These are phyloP conservation scores for Avicennia marina DNA, from an alignment of 257 asterid species.

Conservation along the genomic window DNA sequence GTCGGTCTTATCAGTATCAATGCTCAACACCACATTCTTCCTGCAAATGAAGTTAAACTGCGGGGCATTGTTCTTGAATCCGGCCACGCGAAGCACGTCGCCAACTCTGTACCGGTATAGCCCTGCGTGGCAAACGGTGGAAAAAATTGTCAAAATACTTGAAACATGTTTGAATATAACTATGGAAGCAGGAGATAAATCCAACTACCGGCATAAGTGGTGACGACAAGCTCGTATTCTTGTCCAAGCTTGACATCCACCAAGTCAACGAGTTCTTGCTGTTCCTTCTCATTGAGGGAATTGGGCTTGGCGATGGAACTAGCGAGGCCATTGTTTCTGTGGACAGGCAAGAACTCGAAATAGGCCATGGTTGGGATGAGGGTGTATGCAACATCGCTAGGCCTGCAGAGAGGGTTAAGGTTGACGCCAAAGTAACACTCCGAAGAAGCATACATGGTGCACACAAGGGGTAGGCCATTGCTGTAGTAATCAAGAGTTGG, in stretches of 20 bases:
- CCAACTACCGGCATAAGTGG: constrained; percentile 73
- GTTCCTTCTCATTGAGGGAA: too few relatives aligned
- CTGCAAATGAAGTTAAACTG: constrained; percentile 88
- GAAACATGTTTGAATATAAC: too few relatives aligned
- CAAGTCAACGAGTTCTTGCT: constrained; percentile 59
- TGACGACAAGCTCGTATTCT: constrained; percentile 94
- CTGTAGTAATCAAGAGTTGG: constrained; percentile 83
- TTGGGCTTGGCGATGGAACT: too few relatives aligned
- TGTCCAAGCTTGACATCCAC: constrained; percentile 72
- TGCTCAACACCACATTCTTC: constrained; percentile 78
- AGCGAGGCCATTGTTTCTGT: constrained; percentile 41
- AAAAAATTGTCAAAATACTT: not conserved
- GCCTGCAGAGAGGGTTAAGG: constrained; percentile 70
- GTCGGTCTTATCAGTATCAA: constrained; percentile 79
- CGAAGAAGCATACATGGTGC: constrained; percentile 91
- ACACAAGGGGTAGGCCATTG: constrained; percentile 71
- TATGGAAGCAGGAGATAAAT: too few relatives aligned
- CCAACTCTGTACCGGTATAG: constrained; percentile 83
- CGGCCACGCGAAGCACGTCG: constrained; percentile 79
- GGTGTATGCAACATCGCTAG: constrained; percentile 73
- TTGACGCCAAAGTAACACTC: constrained; percentile 88
- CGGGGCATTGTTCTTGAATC: constrained; percentile 88
- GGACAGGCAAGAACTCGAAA: constrained; percentile 74
- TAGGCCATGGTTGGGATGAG: constrained; percentile 82
- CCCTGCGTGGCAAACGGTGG: constrained; percentile 38